A percentile compares a stretch with the other conserved stretches of the same genome.
phyloP scores from a whole-genome alignment of 768 basidiomycete species.

The Lactarius sp. region DNA sequence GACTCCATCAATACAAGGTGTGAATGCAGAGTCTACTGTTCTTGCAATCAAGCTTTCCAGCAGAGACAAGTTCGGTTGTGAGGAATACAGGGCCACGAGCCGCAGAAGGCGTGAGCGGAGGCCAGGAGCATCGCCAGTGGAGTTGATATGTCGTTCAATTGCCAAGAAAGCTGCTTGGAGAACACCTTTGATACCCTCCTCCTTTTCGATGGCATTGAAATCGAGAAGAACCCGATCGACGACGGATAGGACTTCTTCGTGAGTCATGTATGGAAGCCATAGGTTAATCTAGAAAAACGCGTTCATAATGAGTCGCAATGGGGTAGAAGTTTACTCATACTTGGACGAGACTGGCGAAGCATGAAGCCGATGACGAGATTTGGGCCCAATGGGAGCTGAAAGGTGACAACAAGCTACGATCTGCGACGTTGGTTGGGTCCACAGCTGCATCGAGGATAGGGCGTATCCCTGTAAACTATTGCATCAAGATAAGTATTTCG shows the following conservation, averaged over 20 bases:
- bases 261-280: slow-evolving; percentile 56
- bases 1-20: slow-evolving; percentile 18
- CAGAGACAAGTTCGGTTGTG: not conserved
- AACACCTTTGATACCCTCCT: not conserved
- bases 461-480: slow-evolving; percentile 3
- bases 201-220: not conserved
- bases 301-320: not conserved
- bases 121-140: slow-evolving; percentile 1
- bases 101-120: slow-evolving; percentile 16
- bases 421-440: slow-evolving; percentile 4
- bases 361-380: not conserved
- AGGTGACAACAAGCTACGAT: slow-evolving; percentile 18
- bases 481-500: not conserved
- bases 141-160: slow-evolving; percentile 13
- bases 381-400: slow-evolving; percentile 20
- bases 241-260: slow-evolving; percentile 39
- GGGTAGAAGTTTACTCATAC: not conserved
- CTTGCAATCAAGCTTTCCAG: slow-evolving; percentile 18
- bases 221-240: slow-evolving; percentile 35
- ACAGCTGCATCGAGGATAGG: slow-evolving; percentile 6
- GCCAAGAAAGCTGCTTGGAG: slow-evolving; percentile 9
- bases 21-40: slow-evolving; percentile 4
- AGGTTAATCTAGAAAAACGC: slow-evolving; percentile 28
- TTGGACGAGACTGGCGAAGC: not conserved
- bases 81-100: slow-evolving; percentile 15